phyloP scores from a whole-genome alignment of 208 protist species.

The Naegleria lovaniensis region DNA sequence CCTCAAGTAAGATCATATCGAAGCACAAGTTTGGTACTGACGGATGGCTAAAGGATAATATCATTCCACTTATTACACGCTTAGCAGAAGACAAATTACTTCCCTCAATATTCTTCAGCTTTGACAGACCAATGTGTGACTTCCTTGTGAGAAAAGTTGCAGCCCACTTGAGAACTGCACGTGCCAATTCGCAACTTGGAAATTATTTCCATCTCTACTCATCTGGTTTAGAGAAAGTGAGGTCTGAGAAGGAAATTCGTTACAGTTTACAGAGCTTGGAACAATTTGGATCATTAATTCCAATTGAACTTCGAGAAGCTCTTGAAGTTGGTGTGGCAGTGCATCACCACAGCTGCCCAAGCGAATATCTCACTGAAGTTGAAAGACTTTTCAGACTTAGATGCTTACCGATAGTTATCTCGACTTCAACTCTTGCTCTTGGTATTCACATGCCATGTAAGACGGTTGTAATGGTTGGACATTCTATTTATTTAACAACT shows the following conservation, averaged over 20 bases:
- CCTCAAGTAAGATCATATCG: neutral
- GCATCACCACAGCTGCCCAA: neutral
- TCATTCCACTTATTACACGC: neutral
- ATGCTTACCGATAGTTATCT: neutral
- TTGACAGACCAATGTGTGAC: conserved; percentile 7
- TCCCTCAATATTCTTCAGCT: neutral
- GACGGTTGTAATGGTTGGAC: neutral
- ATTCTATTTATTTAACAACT: neutral
- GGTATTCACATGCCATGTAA: conserved; percentile 21
- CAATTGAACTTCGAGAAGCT: neutral
- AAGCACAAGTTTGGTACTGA: neutral
- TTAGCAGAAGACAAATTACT: neutral
- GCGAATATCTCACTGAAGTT: neutral
- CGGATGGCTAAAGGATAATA: neutral
- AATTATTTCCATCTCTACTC: neutral
- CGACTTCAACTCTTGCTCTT: neutral
- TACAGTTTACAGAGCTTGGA: neutral
- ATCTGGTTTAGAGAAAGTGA: neutral
- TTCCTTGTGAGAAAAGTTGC: neutral
- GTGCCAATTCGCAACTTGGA: neutral
- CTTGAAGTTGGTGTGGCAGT: neutral
- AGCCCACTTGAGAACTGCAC: neutral
- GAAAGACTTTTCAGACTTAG: neutral
- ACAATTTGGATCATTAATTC: neutral
- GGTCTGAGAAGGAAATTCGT: neutral